Base-by-base conservation (phyloP, 1,139 yeast species). In the Hyphopichia burtonii region DNA sequence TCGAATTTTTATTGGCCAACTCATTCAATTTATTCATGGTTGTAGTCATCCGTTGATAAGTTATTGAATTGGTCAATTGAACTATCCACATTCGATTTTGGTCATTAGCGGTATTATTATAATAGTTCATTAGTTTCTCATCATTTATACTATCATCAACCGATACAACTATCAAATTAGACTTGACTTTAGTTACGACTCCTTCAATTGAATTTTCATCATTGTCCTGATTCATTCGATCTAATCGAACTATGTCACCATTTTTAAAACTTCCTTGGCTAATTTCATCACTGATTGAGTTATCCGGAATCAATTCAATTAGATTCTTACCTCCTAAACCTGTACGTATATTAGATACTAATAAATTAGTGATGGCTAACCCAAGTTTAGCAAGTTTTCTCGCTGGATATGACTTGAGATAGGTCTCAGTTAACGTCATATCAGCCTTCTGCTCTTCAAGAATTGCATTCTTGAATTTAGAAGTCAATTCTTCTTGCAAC, bases 301-400 rank as follows among this genome's bases (percentile, higher is more conserved):
- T 65, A 55, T 88, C 95, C 5, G 79, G 68, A 12, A 65, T 76
- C 37, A 91, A 62, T 46, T 89, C 96, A 9, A 88, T 54, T 34
- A 87, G 64, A 12, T 82, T 70, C 54, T 86, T 80, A 3, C 96
- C 96, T 4, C 91, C 96, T 17, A 88, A 65, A 0, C 96, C 96
- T 0, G 93, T 85, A 41, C 85, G 69, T 4, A 86, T 63, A 43
- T 81, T 80, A 14, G 76, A 74, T 14, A 86, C 67, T 1, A 68
- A 61, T 41, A 91, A 67, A 59, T 90, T 87, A 37, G 82, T 59
- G 8, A 89, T 69, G 0, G 97, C 97, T 31, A 86, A 66, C 0
- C 97, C 97, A 41, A 80, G 71, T 14, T 71, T 66, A 0, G 86
- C 84, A 22, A 91, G 68, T 45, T 75, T 75, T 56, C 84, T 83